A percentile compares a stretch with the other conserved stretches of the same genome.
phyloP scores from a whole-genome alignment of 2,329 filamentous ascomycete genomes.

The Colletotrichum viniferum region DNA sequence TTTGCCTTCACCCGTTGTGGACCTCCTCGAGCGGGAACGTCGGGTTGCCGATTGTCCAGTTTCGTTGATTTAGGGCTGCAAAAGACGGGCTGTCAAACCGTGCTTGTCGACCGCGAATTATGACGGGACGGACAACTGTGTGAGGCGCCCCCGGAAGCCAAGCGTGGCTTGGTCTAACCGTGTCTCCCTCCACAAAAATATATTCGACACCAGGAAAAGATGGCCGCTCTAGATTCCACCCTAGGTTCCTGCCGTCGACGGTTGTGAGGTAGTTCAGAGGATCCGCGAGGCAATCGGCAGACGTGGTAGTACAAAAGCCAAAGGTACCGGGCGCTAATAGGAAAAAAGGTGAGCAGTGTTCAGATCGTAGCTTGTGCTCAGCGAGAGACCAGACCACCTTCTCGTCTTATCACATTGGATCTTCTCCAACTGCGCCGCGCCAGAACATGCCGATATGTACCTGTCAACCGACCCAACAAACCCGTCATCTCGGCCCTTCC shows the following conservation, averaged over 20 bases:
- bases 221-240: background rate
- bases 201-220: background rate
- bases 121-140: background rate
- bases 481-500: constrained; percentile 15
- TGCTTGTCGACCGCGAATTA: background rate
- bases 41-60: background rate
- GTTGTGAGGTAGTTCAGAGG: background rate
- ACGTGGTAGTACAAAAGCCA: background rate
- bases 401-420: background rate
- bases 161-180: background rate
- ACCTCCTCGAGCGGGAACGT: constrained; percentile 11
- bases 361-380: background rate
- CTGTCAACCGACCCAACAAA: background rate
- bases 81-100: background rate
- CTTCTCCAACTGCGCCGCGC: background rate
- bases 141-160: background rate
- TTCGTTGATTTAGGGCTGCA: background rate
- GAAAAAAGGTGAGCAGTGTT: background rate
- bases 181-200: background rate
- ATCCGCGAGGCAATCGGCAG: background rate
- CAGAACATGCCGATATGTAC: background rate
- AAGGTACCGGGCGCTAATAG: background rate
- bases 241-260: background rate
- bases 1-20: constrained; percentile 2
- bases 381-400: background rate